phyloP scores from a whole-genome alignment of 2,329 filamentous ascomycete genomes.

The Knufia fluminis region DNA sequence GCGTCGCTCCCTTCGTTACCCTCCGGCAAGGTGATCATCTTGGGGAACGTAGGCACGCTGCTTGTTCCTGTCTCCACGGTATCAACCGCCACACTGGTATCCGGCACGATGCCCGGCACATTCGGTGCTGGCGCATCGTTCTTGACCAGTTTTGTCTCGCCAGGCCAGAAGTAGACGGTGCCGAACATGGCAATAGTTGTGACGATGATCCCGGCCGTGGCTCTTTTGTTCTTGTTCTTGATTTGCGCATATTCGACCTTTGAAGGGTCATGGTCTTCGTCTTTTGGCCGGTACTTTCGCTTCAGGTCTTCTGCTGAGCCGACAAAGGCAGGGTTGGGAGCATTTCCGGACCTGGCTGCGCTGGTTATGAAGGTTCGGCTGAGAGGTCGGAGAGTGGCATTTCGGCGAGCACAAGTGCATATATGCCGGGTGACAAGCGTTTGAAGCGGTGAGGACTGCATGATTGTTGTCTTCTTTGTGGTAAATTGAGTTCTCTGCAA shows the following conservation, averaged over 20 bases:
- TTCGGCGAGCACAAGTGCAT: slow-evolving; percentile 12
- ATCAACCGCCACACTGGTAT: slow-evolving; percentile 52
- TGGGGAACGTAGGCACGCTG: slow-evolving; percentile 70
- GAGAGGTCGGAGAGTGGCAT: slow-evolving; percentile 7
- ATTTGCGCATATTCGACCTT: slow-evolving; percentile 16
- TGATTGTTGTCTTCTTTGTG: not conserved
- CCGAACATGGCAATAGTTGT: slow-evolving; percentile 35
- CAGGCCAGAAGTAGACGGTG: slow-evolving; percentile 23
- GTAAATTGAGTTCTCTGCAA: not conserved
- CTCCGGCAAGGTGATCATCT: slow-evolving; percentile 55
- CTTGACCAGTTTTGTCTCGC: slow-evolving; percentile 24
- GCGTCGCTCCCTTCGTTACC: slow-evolving; percentile 25
- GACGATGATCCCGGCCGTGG: slow-evolving; percentile 28
- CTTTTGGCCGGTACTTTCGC: slow-evolving; percentile 16
- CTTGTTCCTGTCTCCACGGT: slow-evolving; percentile 72
- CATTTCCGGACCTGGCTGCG: slow-evolving; percentile 5
- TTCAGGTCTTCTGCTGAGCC: slow-evolving; percentile 18
- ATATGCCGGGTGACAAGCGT: slow-evolving; percentile 15
- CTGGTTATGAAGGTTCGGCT: slow-evolving; percentile 12
- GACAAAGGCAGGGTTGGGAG: slow-evolving; percentile 10
- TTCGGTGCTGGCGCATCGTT: slow-evolving; percentile 33
- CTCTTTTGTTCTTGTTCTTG: slow-evolving; percentile 16
- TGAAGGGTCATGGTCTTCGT: slow-evolving; percentile 4
- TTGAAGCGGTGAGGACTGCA: slow-evolving; percentile 13
- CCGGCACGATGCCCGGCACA: slow-evolving; percentile 25